Base-by-base conservation (phyloP, 352 stramenopile genomes). In the Phytophthora tentaculata region DNA sequence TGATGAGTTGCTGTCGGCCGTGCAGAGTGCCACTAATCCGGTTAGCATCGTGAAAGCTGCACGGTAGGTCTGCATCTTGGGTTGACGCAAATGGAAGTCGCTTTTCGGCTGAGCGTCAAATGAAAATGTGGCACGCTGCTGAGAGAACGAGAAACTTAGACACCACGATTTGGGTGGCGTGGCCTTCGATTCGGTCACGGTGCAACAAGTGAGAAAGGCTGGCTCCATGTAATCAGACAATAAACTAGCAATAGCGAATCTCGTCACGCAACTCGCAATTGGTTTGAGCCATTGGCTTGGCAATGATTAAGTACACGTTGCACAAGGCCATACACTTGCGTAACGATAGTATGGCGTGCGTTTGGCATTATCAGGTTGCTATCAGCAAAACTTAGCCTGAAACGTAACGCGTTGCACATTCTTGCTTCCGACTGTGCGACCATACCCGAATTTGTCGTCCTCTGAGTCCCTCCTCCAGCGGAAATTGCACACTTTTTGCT, bases 1-100 rank as follows among this genome's bases (percentile, higher is more conserved):
- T 6, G 9, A 39, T 29, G 52, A 62, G 23, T n/a, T 35, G 20
- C 20, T 50, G 39, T 53, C 26, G 32, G 53, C 62, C 22, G 55
- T 50, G 17, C 19, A 52, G 12, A 50, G 32, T 20, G 29, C 32
- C 13, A 60, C 26, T 26, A 50, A 20, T 19, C 19, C 13, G 3
- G 29, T 29, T 12, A 64, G n/a, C 19, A 28, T 32, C 12, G 49
- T 22, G 16, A 68, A 35, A 37, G 29, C 7, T 0, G 17, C 20
- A 49, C 0, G 19, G 20, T 28, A 20, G 24, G 41, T 20, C 19
- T 49, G 61, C 61, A 67, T 69, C 53, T 48, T 68, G 41, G 44
- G 43, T 5, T 48, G 24, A 20, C 10, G n/a, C 37, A 43, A 32
- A 8, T 32, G 24, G 17, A 35, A 43, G 16, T 28, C 2, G 17